Base-by-base conservation (phyloP, 2,329 filamentous ascomycete species). In the Laburnicola sp. region DNA sequence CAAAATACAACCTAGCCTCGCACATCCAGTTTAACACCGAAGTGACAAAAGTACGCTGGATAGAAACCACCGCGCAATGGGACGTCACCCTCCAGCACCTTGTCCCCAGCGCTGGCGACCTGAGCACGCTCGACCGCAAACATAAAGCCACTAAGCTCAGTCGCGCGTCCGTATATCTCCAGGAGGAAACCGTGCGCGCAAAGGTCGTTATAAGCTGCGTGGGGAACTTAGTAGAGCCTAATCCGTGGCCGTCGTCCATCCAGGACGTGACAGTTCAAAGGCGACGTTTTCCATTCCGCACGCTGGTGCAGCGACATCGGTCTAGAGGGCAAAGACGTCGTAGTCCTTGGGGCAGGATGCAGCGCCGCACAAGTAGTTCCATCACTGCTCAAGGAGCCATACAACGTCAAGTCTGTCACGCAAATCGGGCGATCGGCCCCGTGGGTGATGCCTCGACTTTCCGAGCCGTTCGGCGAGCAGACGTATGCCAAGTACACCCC, bases 11-110 rank as follows among this genome's bases (percentile, higher is more conserved):
- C 26, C 72, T 80, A 21, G 63, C 76, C 10, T 76, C 80, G 59
- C 81, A 81, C 57, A 79, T 82, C 27, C 75, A 81, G 48, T 68
- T 79, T 36, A 77, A 81, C 50, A 80, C 78, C 2, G 77, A 80
- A 35, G 77, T 81, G 16, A 69, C 69, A 48, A 65, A 74, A 38
- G 62, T 76, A 26, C 65, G 65, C 35, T 82, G 78, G 77, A 59
- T 80, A 9, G 74, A 79, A 39, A 67, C 73, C 7, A 76, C 76
- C 39, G 63, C 78, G 44, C 66, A 79, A 40, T 82, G 80, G 80
- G 76, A 80, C 53, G 67, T 80, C 8, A 74, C 66, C 2, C 63
- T 82, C 6, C 68, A 71, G n/a, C 70, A 80, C 58, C 64, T 81
- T 28, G 68, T 74, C 4, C 70, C 74, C 7, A 77, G 77, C 1